A percentile compares a stretch with the other conserved stretches of the same genome.
These are phyloP conservation scores for Hortiboletus flavorubellus DNA, from an alignment of 768 basidiomycete genomes.

Conservation along the genomic window DNA sequence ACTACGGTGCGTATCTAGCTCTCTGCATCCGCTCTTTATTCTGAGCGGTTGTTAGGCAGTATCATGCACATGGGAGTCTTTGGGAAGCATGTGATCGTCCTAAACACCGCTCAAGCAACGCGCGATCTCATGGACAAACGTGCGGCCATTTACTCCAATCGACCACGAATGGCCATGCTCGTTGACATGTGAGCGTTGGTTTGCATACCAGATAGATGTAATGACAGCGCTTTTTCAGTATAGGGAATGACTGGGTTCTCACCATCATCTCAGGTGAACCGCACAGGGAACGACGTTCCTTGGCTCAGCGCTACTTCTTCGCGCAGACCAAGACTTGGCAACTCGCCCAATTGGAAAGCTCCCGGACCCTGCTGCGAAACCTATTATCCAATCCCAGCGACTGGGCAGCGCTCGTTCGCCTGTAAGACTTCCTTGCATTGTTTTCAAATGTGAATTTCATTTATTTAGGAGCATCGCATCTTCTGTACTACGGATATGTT, in stretches of 20 bases:
- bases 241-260: slow-evolving; percentile 3
- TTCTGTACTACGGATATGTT: not conserved
- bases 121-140: slow-evolving; percentile 7
- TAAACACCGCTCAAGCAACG: not conserved
- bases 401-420: slow-evolving; percentile 1
- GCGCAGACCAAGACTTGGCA: slow-evolving; percentile 15
- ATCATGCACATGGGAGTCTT: not conserved
- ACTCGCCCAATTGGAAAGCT: slow-evolving; percentile 5
- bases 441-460: not conserved
- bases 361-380: not conserved
- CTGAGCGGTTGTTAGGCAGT: not conserved
- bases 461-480: not conserved
- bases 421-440: not conserved
- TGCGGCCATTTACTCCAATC: not conserved
- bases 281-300: slow-evolving; percentile 6
- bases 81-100: not conserved
- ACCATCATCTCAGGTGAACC: slow-evolving; percentile 3
- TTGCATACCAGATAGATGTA: not conserved
- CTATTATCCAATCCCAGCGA: not conserved
- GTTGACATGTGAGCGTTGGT: not conserved
- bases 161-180: slow-evolving; percentile 2
- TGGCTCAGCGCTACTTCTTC: slow-evolving; percentile 12
- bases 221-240: not conserved
- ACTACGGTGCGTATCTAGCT: not conserved
- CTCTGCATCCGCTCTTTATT: not conserved